Evolutionary conservation across 2,329 filamentous ascomycete genomes (phyloP).

Genomic region (Emericellopsis cladophorae): DNA sequence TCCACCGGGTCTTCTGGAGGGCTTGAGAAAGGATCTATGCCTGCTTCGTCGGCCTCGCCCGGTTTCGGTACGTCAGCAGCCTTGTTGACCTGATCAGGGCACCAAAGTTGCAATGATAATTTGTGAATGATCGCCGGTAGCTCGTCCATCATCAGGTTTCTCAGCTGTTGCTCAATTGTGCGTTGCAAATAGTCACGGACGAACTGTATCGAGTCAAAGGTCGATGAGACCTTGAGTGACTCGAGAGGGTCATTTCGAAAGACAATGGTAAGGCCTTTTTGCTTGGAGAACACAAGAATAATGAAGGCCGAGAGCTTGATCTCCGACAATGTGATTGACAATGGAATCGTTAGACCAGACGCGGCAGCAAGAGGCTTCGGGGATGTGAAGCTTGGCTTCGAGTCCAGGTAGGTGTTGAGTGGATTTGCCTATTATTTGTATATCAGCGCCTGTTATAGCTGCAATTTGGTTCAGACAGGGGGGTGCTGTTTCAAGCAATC

Average conservation of each 20-base stretch:
- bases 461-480: not conserved
- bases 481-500: too few species aligned
- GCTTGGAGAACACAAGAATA: slow-evolving; percentile 92
- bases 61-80: slow-evolving; percentile 32
- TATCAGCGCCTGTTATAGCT: not conserved
- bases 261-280: slow-evolving; percentile 91
- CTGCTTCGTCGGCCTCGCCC: slow-evolving; percentile 41
- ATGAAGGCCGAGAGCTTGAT: slow-evolving; percentile 95
- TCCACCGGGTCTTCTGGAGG: slow-evolving; percentile 76
- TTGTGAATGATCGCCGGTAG: slow-evolving; percentile 92
- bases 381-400: slow-evolving; percentile 84
- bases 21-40: slow-evolving; percentile 69
- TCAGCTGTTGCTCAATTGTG: slow-evolving; percentile 86
- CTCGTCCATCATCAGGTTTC: slow-evolving; percentile 95
- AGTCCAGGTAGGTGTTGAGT: slow-evolving; percentile 86
- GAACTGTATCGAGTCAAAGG: slow-evolving; percentile 97
- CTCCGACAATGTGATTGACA: slow-evolving; percentile 91
- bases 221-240: slow-evolving; percentile 95
- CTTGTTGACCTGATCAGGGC: slow-evolving; percentile 57
- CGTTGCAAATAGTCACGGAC: slow-evolving; percentile 93
- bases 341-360: slow-evolving; percentile 87
- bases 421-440: slow-evolving; percentile 70
- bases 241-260: slow-evolving; percentile 97
- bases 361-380: slow-evolving; percentile 84
- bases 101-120: slow-evolving; percentile 78